Conservation (phyloP, 2,329 filamentous ascomycete genomes). For the Rhynchosporium secalis region DNA sequence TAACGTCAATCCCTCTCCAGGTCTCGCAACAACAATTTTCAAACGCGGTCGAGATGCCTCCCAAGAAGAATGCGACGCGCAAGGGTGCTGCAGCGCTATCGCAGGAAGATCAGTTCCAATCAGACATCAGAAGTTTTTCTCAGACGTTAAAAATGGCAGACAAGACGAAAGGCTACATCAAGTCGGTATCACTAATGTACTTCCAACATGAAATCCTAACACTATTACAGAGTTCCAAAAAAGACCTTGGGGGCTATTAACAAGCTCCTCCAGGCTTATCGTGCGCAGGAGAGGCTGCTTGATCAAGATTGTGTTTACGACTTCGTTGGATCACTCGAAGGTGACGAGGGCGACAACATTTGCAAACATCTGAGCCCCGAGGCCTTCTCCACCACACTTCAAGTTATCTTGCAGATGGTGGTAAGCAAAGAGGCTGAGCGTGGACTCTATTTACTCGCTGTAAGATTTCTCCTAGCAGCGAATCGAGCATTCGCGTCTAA, state of each 20-base stretch:
- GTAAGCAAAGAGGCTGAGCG: constrained; percentile 30
- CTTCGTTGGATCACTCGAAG: constrained; percentile 22
- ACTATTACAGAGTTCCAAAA: neutral
- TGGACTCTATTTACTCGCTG: constrained; percentile 34
- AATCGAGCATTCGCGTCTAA: constrained; percentile 13
- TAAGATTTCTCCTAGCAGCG: constrained; percentile 20
- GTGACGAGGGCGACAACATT: constrained; percentile 21
- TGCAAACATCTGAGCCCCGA: constrained; percentile 28
- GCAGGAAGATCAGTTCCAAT: neutral
- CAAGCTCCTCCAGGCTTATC: constrained; percentile 16
- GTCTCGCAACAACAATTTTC: neutral
- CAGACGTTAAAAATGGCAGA: neutral
- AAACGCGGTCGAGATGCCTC: neutral
- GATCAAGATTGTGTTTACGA: neutral
- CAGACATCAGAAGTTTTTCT: neutral
- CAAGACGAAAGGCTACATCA: neutral
- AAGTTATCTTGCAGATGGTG: constrained; percentile 29
- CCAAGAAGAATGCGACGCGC: neutral
- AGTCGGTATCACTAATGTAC: neutral
- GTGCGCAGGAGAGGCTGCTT: constrained; percentile 13
- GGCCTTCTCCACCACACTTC: constrained; percentile 28
- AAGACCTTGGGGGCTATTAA: constrained; percentile 12
- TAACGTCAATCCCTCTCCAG: neutral
- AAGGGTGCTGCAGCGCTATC: neutral
- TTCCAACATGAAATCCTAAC: neutral